Evolutionary conservation across 345 rosid genomes (phyloP).

Genomic region (Murraya paniculata): DNA sequence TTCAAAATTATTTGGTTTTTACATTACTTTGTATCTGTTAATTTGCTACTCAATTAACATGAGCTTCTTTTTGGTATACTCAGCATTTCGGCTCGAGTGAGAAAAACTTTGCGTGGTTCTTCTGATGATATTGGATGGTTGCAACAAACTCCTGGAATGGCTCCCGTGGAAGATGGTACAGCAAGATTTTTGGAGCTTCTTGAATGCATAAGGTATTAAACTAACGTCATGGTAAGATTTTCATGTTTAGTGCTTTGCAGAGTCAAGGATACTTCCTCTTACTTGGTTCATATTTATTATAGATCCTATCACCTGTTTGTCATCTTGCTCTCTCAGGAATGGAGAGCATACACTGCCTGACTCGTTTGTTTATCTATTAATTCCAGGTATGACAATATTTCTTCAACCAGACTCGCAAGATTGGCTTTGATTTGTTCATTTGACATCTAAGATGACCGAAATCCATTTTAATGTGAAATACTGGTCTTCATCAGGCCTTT

Average conservation of each 20-base stretch:
- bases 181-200: conserved; percentile 59
- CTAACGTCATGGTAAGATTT: neutral
- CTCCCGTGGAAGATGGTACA: conserved; percentile 58
- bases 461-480: neutral
- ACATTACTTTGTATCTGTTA: neutral
- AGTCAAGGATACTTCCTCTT: neutral
- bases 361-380: conserved; percentile 58
- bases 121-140: conserved; percentile 75
- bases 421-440: neutral
- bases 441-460: neutral
- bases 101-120: conserved; percentile 56
- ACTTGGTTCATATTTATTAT: neutral
- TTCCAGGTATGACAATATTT: conserved; percentile 48
- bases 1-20: neutral
- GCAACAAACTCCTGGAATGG: conserved; percentile 54
- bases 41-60: conserved; percentile 3
- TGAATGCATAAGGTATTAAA: conserved; percentile 40
- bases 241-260: neutral
- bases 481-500: conserved; percentile 47
- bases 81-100: conserved; percentile 54
- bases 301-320: neutral
- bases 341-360: conserved; percentile 59
- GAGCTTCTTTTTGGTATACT: conserved; percentile 8
- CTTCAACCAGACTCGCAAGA: neutral
- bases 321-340: conserved; percentile 39